Base-by-base conservation (phyloP, 306 rosid species). In the Vicia faba region DNA sequence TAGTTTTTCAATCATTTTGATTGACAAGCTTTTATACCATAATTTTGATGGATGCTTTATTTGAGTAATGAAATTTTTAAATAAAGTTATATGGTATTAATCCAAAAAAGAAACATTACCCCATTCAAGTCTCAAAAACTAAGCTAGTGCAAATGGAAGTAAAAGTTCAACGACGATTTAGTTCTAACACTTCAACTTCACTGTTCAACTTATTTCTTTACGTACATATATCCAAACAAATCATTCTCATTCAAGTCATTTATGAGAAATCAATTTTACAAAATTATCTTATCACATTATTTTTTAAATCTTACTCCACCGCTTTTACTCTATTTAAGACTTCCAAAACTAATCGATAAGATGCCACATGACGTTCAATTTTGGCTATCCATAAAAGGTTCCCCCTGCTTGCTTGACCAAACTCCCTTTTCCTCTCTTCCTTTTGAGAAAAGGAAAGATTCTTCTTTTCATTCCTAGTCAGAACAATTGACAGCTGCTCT, bases 341-440 rank as follows among this genome's bases (percentile, higher is more conserved):
- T n/a, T 45, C 7, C 20, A 45, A 28, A 28, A 28, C 0, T 4
- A 28, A 28, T 3, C 31, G 5, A 28, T 28, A 28, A 29, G 0
- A 29, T 29, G 7, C 5, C 4, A 28, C 5, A 7, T 29, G 35
- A 29, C 2, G 5, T 31, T 31, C 36, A 31, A 31, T 31, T 31
- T 31, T 31, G 36, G 36, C 36, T 31, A 31, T 31, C 36, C 36
- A 5, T 31, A 31, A 31, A 31, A 31, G 38, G 1, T 33, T 6
- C 16, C 96, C 98, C 74, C 97, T 82, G 70, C 95, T 89, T 9
- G 97, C 96, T 72, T 89, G 98, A 62, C 99, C 99, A 12, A 88
- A 80, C 39, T 93, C 99, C 73, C 97, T 85, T 78, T 93, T 93
- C 88, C 96, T 85, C 86, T 90, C 90, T 69, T 89, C 99, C 80